These are phyloP conservation scores for Sclerospora graminicola DNA, from an alignment of 352 stramenopile genomes.

Conservation along the genomic window DNA sequence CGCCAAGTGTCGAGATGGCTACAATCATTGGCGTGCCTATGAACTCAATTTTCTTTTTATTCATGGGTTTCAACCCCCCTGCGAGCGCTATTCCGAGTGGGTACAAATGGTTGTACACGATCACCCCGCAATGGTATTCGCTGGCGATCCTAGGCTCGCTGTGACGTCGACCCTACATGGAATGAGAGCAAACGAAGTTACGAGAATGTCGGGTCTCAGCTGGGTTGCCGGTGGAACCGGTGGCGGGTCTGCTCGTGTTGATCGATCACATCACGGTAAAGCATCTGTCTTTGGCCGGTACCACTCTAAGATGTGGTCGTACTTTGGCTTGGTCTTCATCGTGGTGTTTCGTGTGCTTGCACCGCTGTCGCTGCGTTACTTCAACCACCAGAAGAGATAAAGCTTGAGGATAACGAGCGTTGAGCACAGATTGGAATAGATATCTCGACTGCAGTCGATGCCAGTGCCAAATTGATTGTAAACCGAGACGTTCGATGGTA, in stretches of 20 bases:
- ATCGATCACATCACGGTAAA: slow-evolving; percentile 6
- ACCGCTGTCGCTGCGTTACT: too few species aligned
- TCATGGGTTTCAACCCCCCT: slow-evolving; percentile 23
- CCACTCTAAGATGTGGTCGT: slow-evolving; percentile 20
- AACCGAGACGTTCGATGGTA: too few species aligned
- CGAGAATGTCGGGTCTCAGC: too few species aligned
- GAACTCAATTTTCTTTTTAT: slow-evolving; percentile 16
- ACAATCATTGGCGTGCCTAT: slow-evolving; percentile 11
- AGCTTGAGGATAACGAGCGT: too few species aligned
- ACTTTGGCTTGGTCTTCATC: slow-evolving; percentile 21
- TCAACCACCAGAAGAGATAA: slow-evolving; percentile 1
- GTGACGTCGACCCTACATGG: too few species aligned
- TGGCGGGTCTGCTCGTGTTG: slow-evolving; percentile 8
- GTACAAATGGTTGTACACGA: slow-evolving; percentile 4
- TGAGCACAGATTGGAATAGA: too few species aligned
- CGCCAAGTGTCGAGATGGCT: slow-evolving; percentile 6
- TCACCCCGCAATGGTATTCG: too few species aligned
- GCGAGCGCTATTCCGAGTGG: slow-evolving; percentile 17
- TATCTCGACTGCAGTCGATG: too few species aligned
- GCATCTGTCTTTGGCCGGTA: slow-evolving; percentile 15
- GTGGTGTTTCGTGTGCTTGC: too few species aligned
- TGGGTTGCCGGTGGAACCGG: slow-evolving; percentile 11
- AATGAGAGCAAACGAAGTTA: too few species aligned
- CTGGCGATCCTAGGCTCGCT: too few species aligned
- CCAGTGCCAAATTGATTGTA: too few species aligned